Evolutionary conservation across 352 stramenopile genomes (phyloP).

Genomic region (Globisporangium iwayamae): DNA sequence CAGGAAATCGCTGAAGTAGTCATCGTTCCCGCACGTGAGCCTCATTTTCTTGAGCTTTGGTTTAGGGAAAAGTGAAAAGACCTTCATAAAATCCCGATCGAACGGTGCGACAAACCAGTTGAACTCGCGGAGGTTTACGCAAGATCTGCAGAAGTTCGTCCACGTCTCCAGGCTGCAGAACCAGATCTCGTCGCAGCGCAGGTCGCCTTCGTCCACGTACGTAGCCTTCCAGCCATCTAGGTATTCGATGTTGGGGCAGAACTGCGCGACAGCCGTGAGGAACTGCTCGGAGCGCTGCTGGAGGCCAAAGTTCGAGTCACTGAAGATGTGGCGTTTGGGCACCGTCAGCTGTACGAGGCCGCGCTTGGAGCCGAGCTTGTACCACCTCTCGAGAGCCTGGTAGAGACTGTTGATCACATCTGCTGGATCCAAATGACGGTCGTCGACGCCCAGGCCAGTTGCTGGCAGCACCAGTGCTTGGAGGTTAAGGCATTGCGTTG

Average conservation of each 20-base stretch:
- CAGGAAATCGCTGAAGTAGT: background rate
- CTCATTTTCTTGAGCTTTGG: background rate
- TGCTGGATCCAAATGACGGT: background rate
- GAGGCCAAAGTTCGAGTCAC: background rate
- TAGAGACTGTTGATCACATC: background rate
- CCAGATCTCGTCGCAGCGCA: background rate
- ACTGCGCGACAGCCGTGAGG: background rate
- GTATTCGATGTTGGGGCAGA: background rate
- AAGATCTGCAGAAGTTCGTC: slow-evolving; percentile 5
- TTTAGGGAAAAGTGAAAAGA: background rate
- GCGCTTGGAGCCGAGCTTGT: background rate
- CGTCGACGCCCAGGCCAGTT: background rate
- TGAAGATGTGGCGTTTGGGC: background rate
- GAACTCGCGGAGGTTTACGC: slow-evolving; percentile 1
- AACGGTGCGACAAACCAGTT: background rate
- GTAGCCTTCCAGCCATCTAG: background rate
- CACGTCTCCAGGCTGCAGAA: slow-evolving; percentile 2
- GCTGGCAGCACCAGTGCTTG: background rate
- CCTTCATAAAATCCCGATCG: background rate
- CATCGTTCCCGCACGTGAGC: background rate
- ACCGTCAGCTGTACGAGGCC: background rate
- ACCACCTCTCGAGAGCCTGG: background rate
- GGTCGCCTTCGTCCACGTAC: background rate
- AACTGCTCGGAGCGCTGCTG: background rate
- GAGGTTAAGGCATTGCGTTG: background rate